These are phyloP conservation scores for Austroboletus rostrupii DNA, from an alignment of 1,284 basidiomycete species.

Conservation along the genomic window DNA sequence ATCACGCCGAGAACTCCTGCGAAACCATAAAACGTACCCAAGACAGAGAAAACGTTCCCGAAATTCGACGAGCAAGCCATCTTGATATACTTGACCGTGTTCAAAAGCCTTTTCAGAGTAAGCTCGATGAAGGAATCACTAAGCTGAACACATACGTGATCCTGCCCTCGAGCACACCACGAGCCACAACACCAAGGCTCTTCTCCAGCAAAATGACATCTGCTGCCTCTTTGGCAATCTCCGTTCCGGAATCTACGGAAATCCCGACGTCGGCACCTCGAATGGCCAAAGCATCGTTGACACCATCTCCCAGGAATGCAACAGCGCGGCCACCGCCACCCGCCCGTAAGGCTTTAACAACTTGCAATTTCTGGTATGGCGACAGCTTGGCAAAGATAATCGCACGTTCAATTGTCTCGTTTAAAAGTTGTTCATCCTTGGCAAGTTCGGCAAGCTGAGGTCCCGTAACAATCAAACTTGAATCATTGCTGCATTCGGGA, in stretches of 20 bases:
- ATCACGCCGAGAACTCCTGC: conserved; percentile 1
- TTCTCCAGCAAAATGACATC: conserved; percentile 91
- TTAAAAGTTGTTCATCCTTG: conserved; percentile 25
- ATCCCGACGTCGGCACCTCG: conserved; percentile 87
- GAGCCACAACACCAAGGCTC: conserved; percentile 29
- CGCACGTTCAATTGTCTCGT: conserved; percentile 31
- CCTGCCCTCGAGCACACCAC: conserved; percentile 31
- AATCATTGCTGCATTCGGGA: conserved; percentile 17
- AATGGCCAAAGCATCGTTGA: conserved; percentile 32
- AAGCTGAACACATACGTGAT: conserved; percentile 24
- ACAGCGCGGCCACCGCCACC: conserved; percentile 28
- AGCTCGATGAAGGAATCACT: conserved; percentile 5
- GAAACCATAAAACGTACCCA: conserved; percentile 20
- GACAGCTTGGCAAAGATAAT: conserved; percentile 31
- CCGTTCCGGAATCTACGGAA: conserved; percentile 96
- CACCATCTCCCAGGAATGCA: conserved; percentile 32
- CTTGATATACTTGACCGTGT: conserved; percentile 31
- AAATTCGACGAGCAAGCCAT: conserved; percentile 34
- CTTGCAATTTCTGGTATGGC: conserved; percentile 32
- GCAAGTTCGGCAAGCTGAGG: conserved; percentile 28
- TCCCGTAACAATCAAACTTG: conserved; percentile 28
- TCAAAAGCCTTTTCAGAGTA: conserved; percentile 25
- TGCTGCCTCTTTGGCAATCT: conserved; percentile 97
- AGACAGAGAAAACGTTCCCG: conserved; percentile 31
- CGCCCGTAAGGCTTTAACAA: conserved; percentile 28